Evolutionary conservation across 148 eudicot genomes (phyloP).

Genomic region (Selenicereus undatus): DNA sequence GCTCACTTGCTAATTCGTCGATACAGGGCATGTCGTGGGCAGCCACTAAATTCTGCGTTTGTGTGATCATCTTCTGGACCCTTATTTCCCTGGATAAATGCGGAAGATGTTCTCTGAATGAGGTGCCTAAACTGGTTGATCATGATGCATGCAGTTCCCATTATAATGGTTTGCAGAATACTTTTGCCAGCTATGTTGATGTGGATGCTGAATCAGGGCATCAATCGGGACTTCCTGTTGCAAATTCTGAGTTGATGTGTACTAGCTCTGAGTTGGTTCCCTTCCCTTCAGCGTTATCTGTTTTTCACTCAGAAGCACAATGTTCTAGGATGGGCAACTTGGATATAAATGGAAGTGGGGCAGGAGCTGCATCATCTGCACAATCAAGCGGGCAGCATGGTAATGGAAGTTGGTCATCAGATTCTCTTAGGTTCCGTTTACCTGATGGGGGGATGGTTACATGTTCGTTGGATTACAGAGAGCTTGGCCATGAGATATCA

Average conservation of each 20-base stretch:
- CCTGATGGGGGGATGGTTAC: slow-evolving; percentile 44
- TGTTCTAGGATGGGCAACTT: slow-evolving; percentile 16
- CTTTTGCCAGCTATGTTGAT: slow-evolving; percentile 23
- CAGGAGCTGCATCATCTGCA: slow-evolving; percentile 28
- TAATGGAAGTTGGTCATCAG: slow-evolving; percentile 43
- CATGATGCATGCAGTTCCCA: slow-evolving; percentile 39
- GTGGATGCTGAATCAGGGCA: slow-evolving; percentile 24
- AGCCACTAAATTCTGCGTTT: slow-evolving; percentile 27
- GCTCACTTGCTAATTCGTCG: slow-evolving; percentile 12
- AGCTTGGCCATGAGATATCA: slow-evolving; percentile 33
- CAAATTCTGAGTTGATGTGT: slow-evolving; percentile 34
- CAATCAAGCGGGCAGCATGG: slow-evolving; percentile 24
- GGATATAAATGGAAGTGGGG: slow-evolving; percentile 28
- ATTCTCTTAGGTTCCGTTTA: slow-evolving; percentile 36
- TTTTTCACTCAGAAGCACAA: slow-evolving; percentile 34
- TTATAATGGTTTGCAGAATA: slow-evolving; percentile 31
- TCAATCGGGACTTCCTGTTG: slow-evolving; percentile 17
- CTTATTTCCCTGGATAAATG: slow-evolving; percentile 33
- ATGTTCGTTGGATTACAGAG: slow-evolving; percentile 47
- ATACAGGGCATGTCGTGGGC: slow-evolving; percentile 41
- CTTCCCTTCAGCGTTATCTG: slow-evolving; percentile 51
- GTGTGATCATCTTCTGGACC: slow-evolving; percentile 40
- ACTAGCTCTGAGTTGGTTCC: slow-evolving; percentile 41
- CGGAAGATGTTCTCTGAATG: slow-evolving; percentile 38
- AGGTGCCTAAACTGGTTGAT: slow-evolving; percentile 23